Percentiles rank a stretch among this genome's conserved stretches.
These are phyloP conservation scores for Carpinus viminea DNA, from an alignment of 306 rosid genomes.

Conservation along the genomic window DNA sequence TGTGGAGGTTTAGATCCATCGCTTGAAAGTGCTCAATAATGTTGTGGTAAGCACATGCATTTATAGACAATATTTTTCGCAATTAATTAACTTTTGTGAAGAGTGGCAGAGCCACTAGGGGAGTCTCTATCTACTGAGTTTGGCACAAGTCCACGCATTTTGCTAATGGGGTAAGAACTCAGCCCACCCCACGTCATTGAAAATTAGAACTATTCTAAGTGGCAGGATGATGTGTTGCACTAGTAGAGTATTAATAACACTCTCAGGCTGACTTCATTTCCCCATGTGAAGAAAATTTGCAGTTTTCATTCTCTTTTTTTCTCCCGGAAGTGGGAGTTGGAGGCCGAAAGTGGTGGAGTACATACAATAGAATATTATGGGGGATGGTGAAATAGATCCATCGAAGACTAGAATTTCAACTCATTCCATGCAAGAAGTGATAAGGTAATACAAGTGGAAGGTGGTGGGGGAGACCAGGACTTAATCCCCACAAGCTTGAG, in stretches of 20 bases:
- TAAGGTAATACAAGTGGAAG: background rate
- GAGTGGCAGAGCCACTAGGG: constrained; percentile 63
- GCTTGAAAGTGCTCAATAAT: constrained; percentile 25
- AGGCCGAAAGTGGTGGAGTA: constrained; percentile 38
- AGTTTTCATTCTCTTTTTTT: constrained; percentile 3
- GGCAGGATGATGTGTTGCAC: constrained; percentile 40
- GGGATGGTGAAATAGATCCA: constrained; percentile 1
- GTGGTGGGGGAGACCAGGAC: constrained; percentile 15
- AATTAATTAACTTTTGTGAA: constrained; percentile 1
- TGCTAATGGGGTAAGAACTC: constrained; percentile 20
- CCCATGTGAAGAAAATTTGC: constrained; percentile 14
- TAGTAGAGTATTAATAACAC: background rate
- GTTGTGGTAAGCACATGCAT: constrained; percentile 29
- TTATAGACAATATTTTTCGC: constrained; percentile 14
- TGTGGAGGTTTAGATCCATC: constrained; percentile 39
- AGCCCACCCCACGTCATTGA: constrained; percentile 22
- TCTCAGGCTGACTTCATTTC: constrained; percentile 29
- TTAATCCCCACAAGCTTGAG: background rate
- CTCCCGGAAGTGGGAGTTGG: constrained; percentile 31
- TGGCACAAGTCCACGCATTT: constrained; percentile 44
- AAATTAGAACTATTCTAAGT: constrained; percentile 35
- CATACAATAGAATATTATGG: background rate
- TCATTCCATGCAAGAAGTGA: background rate
- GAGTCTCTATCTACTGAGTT: constrained; percentile 42
- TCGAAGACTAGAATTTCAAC: background rate